phyloP scores from a whole-genome alignment of 106 monocot species.

The Dendrobium nobile region DNA sequence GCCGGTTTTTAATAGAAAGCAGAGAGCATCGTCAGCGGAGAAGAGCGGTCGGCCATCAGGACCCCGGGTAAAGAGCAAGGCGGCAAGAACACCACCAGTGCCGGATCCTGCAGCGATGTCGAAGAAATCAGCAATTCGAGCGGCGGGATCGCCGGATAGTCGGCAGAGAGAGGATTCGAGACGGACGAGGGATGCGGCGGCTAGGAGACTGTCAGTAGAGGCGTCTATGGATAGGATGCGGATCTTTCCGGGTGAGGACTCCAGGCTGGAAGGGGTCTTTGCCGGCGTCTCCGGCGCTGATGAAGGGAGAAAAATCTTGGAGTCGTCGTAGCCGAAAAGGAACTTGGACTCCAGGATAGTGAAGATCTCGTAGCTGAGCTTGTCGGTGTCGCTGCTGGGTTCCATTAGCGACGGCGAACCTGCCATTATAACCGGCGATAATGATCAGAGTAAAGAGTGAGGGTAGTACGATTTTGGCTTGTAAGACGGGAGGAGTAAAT shows the following conservation, averaged over 20 bases:
- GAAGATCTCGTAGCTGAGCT: conserved; percentile 25
- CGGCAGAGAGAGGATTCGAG: conserved; percentile 41
- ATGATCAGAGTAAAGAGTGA: neutral
- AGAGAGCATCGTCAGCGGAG: conserved; percentile 25
- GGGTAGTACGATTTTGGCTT: neutral
- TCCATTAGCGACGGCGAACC: neutral
- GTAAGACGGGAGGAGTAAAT: neutral
- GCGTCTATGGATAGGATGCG: conserved; percentile 23
- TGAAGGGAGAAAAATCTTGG: neutral
- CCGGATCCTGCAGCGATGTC: conserved; percentile 79
- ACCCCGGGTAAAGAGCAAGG: conserved; percentile 52
- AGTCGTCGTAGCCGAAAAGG: conserved; percentile 1
- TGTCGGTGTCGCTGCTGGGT: conserved; percentile 8
- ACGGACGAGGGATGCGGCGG: conserved; percentile 36
- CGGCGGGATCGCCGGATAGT: conserved; percentile 19
- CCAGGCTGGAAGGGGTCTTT: neutral
- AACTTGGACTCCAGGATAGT: conserved; percentile 23
- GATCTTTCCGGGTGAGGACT: neutral
- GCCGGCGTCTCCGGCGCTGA: neutral
- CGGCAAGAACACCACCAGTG: conserved; percentile 51
- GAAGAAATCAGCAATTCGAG: conserved; percentile 54
- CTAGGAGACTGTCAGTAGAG: conserved; percentile 31
- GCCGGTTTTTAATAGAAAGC: conserved; percentile 21
- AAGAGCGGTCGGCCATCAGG: conserved; percentile 17
- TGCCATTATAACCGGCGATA: neutral